These are phyloP conservation scores for Sphaceloma murrayae DNA, from an alignment of 2,329 filamentous ascomycete genomes.

Conservation along the genomic window DNA sequence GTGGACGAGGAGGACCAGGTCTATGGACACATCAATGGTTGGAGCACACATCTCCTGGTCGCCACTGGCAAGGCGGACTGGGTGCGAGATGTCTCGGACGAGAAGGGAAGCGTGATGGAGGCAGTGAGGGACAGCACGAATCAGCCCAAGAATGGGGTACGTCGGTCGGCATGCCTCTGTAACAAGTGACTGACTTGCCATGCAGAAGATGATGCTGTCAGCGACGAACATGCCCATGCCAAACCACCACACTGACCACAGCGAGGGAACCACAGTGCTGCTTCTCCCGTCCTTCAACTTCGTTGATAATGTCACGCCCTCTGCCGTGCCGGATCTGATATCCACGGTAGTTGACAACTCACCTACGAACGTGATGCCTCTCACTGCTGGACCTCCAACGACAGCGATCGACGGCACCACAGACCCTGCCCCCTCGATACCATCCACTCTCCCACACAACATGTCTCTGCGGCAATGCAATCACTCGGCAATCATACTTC, in stretches of 20 bases:
- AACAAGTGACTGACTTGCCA: not conserved
- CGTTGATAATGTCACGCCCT: conserved; percentile 73
- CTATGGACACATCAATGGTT: conserved; percentile 77
- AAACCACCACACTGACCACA: conserved; percentile 49
- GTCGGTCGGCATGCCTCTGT: conserved; percentile 26
- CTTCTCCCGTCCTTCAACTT: conserved; percentile 77
- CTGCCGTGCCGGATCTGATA: conserved; percentile 62
- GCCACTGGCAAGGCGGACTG: conserved; percentile 95
- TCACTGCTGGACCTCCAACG: conserved; percentile 27
- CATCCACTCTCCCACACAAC: conserved; percentile 24
- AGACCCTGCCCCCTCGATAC: conserved; percentile 2
- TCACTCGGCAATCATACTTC: conserved; percentile 76
- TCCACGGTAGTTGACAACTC: conserved; percentile 57
- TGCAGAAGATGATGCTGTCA: conserved; percentile 66
- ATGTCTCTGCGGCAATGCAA: conserved; percentile 59
- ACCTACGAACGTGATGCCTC: conserved; percentile 63
- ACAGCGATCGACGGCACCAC: conserved; percentile 15
- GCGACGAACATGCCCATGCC: conserved; percentile 85
- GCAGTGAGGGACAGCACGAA: conserved; percentile 42
- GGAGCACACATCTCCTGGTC: conserved; percentile 81
- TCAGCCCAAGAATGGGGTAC: conserved; percentile 59
- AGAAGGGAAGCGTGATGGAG: conserved; percentile 56
- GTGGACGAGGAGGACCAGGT: conserved; percentile 70
- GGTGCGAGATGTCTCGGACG: conserved; percentile 79
- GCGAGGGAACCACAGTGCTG: conserved; percentile 65